These are phyloP conservation scores for Cucurbita ficifolia DNA, from an alignment of 306 rosid genomes.

Conservation along the genomic window DNA sequence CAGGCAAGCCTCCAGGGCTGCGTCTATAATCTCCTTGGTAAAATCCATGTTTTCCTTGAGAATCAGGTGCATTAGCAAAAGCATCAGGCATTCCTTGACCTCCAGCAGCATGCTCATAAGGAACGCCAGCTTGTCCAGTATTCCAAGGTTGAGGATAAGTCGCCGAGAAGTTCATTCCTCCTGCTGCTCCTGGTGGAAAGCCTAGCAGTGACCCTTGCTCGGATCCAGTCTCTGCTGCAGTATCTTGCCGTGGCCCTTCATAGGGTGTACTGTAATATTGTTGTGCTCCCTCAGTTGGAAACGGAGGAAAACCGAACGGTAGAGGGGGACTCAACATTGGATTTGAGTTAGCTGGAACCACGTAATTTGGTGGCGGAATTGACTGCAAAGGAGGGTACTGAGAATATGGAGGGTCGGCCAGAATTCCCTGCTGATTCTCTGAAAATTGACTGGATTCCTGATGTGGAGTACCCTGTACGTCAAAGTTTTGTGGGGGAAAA, in stretches of 20 bases:
- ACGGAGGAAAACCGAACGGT: constrained; percentile 56
- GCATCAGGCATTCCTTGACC: constrained; percentile 22
- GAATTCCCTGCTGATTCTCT: constrained; percentile 57
- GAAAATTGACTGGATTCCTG: constrained; percentile 51
- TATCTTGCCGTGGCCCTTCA: constrained; percentile 61
- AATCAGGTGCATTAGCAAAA: constrained; percentile 19
- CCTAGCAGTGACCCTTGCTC: constrained; percentile 67
- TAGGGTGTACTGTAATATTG: constrained; percentile 55
- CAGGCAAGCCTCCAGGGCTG: neutral
- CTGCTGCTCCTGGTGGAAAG: constrained; percentile 46
- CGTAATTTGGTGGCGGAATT: constrained; percentile 36
- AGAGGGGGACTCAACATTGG: constrained; percentile 54
- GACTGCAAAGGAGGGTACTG: constrained; percentile 68
- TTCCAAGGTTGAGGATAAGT: constrained; percentile 66
- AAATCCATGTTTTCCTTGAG: constrained; percentile 29
- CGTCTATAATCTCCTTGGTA: constrained; percentile 31
- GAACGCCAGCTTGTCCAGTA: constrained; percentile 36
- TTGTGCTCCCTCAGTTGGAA: constrained; percentile 59
- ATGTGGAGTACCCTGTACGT: constrained; percentile 20
- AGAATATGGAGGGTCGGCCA: constrained; percentile 36
- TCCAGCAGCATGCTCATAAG: constrained; percentile 35
- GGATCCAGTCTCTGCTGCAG: constrained; percentile 41
- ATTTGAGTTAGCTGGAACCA: constrained; percentile 47
- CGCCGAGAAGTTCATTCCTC: constrained; percentile 38
- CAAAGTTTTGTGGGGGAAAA: constrained; percentile 37